phyloP scores from a whole-genome alignment of 108 stramenopile species.

The Fragilariopsis cylindrus region DNA sequence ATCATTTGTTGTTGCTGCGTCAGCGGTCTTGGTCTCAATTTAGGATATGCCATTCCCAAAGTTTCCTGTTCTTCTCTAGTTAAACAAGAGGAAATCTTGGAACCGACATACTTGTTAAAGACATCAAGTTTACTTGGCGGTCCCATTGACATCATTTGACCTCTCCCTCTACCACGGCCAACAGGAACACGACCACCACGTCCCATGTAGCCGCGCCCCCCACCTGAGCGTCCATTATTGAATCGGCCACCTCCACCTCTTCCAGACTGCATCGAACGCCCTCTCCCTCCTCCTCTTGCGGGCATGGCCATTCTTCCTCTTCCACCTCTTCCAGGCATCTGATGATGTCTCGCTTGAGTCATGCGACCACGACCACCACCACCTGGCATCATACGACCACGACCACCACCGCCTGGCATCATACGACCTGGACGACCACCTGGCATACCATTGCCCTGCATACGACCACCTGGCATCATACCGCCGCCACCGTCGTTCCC shows the following conservation, averaged over 20 bases:
- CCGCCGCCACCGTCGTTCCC: background rate
- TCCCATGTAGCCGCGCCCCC: background rate
- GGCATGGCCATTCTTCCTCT: too few species aligned
- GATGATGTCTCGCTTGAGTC: too few species aligned
- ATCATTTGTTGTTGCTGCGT: constrained; percentile 23
- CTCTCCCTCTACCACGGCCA: constrained; percentile 17
- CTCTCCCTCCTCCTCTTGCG: too few species aligned
- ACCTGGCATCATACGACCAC: background rate
- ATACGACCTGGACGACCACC: background rate
- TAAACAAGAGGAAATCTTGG: constrained; percentile 13
- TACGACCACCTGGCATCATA: background rate
- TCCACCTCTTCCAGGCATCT: too few species aligned
- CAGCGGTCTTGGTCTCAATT: constrained; percentile 9
- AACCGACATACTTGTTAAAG: constrained; percentile 19
- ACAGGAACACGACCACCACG: too few species aligned
- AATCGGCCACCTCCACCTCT: constrained; percentile 12
- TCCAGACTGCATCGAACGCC: background rate
- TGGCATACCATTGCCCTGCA: background rate
- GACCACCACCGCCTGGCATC: background rate
- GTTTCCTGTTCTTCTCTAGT: constrained; percentile 18
- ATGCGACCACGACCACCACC: background rate
- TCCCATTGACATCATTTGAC: background rate
- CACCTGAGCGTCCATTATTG: background rate
- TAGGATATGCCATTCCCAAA: constrained; percentile 26
- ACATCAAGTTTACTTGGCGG: constrained; percentile 3